Conservation (phyloP, 768 basidiomycete genomes). For the Lenzites betulinus region DNA sequence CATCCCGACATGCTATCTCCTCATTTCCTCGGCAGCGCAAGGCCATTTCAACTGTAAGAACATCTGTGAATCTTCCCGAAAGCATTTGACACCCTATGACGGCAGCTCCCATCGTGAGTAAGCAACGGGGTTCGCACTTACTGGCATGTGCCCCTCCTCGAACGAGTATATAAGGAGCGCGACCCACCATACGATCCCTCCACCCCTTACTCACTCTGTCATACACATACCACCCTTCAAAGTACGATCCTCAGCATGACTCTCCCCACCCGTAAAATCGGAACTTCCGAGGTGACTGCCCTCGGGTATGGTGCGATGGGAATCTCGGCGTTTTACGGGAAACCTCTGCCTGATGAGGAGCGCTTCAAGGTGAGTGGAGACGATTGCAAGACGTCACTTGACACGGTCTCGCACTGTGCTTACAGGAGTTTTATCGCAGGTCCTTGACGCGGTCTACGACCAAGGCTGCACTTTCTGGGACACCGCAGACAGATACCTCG, state of each 20-base stretch:
- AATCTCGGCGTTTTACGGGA: constrained; percentile 51
- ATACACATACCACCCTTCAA: neutral
- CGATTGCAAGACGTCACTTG: neutral
- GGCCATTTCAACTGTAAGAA: too few species aligned
- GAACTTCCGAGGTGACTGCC: constrained; percentile 45
- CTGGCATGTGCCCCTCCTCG: too few species aligned
- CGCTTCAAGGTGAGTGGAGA: constrained; percentile 49
- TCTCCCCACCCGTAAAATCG: constrained; percentile 46
- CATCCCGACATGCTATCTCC: too few species aligned
- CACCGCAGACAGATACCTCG: constrained; percentile 44
- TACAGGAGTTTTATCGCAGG: constrained; percentile 23
- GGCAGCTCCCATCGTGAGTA: too few species aligned
- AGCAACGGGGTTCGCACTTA: too few species aligned
- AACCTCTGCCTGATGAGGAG: constrained; percentile 51
- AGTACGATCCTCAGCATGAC: neutral
- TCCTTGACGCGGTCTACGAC: constrained; percentile 45
- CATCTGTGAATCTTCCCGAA: too few species aligned
- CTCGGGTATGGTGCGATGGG: constrained; percentile 69
- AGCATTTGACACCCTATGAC: too few species aligned
- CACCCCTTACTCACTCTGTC: too few species aligned
- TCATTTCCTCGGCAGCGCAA: too few species aligned
- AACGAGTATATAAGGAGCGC: too few species aligned
- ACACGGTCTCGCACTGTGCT: neutral
- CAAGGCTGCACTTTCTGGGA: constrained; percentile 51
- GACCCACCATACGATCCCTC: too few species aligned